Conservation (phyloP, 2,329 filamentous ascomycete genomes). For the Triangularia setosa region DNA sequence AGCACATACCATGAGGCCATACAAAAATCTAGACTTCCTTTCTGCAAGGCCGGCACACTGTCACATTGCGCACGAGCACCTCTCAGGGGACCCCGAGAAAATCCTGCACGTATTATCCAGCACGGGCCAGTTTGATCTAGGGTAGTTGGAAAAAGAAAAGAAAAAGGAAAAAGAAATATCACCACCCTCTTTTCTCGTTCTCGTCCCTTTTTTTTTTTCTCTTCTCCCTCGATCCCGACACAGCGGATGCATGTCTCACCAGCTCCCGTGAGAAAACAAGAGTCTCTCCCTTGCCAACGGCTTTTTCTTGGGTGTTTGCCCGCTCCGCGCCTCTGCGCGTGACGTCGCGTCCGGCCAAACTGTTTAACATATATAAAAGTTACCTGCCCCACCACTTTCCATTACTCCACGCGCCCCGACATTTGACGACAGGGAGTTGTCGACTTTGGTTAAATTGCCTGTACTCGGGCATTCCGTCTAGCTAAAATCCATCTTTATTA, state of each 20-base stretch:
- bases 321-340: background rate
- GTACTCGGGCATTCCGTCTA: background rate
- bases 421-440: background rate
- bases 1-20: background rate
- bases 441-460: background rate
- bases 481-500: background rate
- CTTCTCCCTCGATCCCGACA: background rate
- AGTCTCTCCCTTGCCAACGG: background rate
- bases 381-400: background rate
- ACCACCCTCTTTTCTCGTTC: background rate
- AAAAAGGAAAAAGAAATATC: background rate
- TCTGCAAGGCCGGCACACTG: background rate
- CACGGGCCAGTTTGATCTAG: background rate
- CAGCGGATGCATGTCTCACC: background rate
- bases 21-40: background rate
- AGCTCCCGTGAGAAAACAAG: background rate
- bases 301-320: too few species aligned
- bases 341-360: background rate
- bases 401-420: background rate
- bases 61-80: slow-evolving; percentile 6
- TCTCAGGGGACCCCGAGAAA: background rate
- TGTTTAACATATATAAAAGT: background rate
- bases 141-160: background rate
- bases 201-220: background rate
- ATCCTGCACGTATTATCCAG: background rate